A percentile compares a stretch with the other conserved stretches of the same genome.
These are phyloP conservation scores for Flaveria floridana DNA, from an alignment of 140 eudicot genomes.

Conservation along the genomic window DNA sequence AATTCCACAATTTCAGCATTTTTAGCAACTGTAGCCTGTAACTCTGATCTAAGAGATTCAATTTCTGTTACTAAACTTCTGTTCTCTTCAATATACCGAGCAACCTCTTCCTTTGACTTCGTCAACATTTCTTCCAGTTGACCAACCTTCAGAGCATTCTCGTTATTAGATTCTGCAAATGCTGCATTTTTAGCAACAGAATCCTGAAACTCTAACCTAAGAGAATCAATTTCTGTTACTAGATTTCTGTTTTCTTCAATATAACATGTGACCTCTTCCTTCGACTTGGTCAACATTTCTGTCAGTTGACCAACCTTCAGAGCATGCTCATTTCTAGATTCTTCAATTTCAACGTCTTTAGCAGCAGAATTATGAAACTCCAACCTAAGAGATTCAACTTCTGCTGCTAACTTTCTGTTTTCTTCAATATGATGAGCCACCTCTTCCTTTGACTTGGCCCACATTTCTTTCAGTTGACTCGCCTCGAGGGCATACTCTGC, in stretches of 20 bases:
- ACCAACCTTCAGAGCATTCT: slow-evolving; percentile 26
- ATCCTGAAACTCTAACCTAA: slow-evolving; percentile 46
- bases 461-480: slow-evolving; percentile 31
- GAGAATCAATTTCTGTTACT: slow-evolving; percentile 28
- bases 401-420: slow-evolving; percentile 35
- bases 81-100: slow-evolving; percentile 42
- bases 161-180: slow-evolving; percentile 34
- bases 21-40: slow-evolving; percentile 42
- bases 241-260: slow-evolving; percentile 46
- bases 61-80: slow-evolving; percentile 27
- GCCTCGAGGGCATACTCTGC: slow-evolving; percentile 29
- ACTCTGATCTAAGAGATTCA: slow-evolving; percentile 46
- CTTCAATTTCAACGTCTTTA: slow-evolving; percentile 45
- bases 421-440: slow-evolving; percentile 37
- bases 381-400: slow-evolving; percentile 38
- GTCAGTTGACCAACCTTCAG: slow-evolving; percentile 39
- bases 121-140: slow-evolving; percentile 35
- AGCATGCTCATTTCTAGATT: slow-evolving; percentile 30
- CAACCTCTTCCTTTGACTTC: slow-evolving; percentile 41
- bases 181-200: slow-evolving; percentile 39
- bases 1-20: slow-evolving; percentile 46
- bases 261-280: slow-evolving; percentile 27
- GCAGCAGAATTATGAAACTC: slow-evolving; percentile 44
- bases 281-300: slow-evolving; percentile 36
- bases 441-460: slow-evolving; percentile 42